Evolutionary conservation across 805 yeast genomes (phyloP).

Genomic region (Kluyveromyces wickerhamii): DNA sequence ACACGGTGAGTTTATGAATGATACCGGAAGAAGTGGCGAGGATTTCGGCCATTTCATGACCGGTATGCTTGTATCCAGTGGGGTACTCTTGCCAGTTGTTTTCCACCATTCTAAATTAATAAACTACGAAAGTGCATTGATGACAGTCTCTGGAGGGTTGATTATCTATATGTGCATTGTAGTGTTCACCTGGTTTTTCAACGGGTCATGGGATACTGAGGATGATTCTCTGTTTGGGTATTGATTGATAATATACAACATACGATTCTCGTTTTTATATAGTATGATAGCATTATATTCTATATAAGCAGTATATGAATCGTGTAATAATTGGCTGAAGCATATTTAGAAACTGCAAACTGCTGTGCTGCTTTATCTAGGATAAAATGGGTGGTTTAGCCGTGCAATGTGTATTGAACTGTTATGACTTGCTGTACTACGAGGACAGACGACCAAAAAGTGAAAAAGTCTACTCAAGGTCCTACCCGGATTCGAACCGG

Average conservation of each 20-base stretch:
- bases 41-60: conserved; percentile 77
- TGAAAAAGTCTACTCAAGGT: conserved; percentile 39
- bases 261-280: no score
- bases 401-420: no score
- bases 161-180: conserved; percentile 79
- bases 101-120: conserved; percentile 70
- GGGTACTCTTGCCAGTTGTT: conserved; percentile 65
- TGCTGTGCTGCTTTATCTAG: no score
- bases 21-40: conserved; percentile 39
- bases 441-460: background rate
- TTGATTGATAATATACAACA: no score
- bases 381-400: no score
- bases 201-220: conserved; percentile 32
- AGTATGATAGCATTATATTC: no score
- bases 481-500: conserved; percentile 86
- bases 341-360: no score
- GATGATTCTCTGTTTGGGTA: conserved; percentile 33
- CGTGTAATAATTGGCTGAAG: no score
- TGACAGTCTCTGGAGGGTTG: conserved; percentile 80
- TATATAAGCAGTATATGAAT: no score
- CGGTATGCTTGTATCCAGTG: conserved; percentile 69
- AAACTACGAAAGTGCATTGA: conserved; percentile 57
- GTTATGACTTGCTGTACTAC: no score
- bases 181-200: conserved; percentile 71
- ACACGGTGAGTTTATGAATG: conserved; percentile 56